phyloP scores from a whole-genome alignment of 2,329 filamentous ascomycete species.

The Diatrype stigma region DNA sequence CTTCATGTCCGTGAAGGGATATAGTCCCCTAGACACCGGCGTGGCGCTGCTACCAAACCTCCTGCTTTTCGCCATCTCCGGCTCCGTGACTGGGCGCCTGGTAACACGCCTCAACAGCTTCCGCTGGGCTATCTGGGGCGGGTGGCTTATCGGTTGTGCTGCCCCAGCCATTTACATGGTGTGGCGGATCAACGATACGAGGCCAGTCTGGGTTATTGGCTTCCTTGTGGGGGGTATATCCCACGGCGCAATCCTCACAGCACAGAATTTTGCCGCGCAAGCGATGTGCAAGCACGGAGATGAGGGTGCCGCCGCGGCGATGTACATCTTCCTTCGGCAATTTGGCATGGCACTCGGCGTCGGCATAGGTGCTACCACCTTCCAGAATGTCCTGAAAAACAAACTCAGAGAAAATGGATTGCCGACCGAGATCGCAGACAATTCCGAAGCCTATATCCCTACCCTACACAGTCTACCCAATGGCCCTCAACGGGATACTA shows the following conservation, averaged over 20 bases:
- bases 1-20: slow-evolving; percentile 31
- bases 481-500: slow-evolving; percentile 8
- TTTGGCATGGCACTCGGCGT: slow-evolving; percentile 39
- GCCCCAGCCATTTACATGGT: slow-evolving; percentile 11
- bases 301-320: slow-evolving; percentile 33
- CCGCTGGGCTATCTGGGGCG: slow-evolving; percentile 34
- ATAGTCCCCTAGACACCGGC: slow-evolving; percentile 29
- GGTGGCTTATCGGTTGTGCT: slow-evolving; percentile 26
- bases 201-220: slow-evolving; percentile 31
- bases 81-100: slow-evolving; percentile 22
- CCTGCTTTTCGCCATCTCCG: slow-evolving; percentile 24
- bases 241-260: slow-evolving; percentile 34
- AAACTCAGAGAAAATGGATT: slow-evolving; percentile 28
- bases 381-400: slow-evolving; percentile 36
- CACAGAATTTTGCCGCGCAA: slow-evolving; percentile 36
- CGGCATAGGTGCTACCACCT: slow-evolving; percentile 35
- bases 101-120: slow-evolving; percentile 29
- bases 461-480: slow-evolving; percentile 10
- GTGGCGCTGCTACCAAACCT: slow-evolving; percentile 31
- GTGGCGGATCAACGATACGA: slow-evolving; percentile 19
- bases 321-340: slow-evolving; percentile 38
- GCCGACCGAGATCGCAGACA: slow-evolving; percentile 23
- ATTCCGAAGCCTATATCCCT: slow-evolving; percentile 22
- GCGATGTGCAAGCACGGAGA: slow-evolving; percentile 32
- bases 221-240: slow-evolving; percentile 32